Conservation (phyloP, 352 stramenopile genomes). For the Phytophthora litchii region DNA sequence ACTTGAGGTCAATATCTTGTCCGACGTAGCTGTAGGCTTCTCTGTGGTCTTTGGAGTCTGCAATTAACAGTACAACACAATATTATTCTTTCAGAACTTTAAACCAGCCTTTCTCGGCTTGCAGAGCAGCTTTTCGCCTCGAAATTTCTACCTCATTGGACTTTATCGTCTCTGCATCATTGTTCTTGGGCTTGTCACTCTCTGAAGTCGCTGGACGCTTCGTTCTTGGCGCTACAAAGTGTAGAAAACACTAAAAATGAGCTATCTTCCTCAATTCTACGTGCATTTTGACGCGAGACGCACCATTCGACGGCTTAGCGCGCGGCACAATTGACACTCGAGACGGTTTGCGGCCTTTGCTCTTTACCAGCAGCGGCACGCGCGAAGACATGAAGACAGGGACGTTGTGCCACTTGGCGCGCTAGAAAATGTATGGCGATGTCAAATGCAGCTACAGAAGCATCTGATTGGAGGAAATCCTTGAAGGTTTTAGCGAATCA, state of each 20-base stretch:
- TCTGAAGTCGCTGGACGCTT: constrained; percentile 28
- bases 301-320: constrained; percentile 71
- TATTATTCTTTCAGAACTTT: constrained; percentile 1
- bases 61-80: not conserved
- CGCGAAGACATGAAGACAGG: constrained; percentile 55
- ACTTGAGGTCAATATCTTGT: not conserved
- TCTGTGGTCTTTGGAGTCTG: constrained; percentile 5
- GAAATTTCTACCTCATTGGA: constrained; percentile 20
- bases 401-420: constrained; percentile 16
- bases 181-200: not conserved
- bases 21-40: not conserved
- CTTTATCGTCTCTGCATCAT: not conserved
- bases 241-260: constrained; percentile 7
- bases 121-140: not conserved
- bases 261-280: constrained; percentile 4
- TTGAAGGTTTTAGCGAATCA: constrained; percentile 22
- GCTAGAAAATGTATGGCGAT: constrained; percentile 34
- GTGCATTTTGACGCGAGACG: constrained; percentile 3
- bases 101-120: not conserved
- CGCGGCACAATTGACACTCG: constrained; percentile 71
- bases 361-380: constrained; percentile 78
- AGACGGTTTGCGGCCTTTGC: constrained; percentile 72
- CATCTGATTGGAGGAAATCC: constrained; percentile 23
- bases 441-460: constrained; percentile 7
- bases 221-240: constrained; percentile 28